These are phyloP conservation scores for Conidiobolus incongruus DNA, from an alignment of 371 early-diverging fungal genomes.

Conservation along the genomic window DNA sequence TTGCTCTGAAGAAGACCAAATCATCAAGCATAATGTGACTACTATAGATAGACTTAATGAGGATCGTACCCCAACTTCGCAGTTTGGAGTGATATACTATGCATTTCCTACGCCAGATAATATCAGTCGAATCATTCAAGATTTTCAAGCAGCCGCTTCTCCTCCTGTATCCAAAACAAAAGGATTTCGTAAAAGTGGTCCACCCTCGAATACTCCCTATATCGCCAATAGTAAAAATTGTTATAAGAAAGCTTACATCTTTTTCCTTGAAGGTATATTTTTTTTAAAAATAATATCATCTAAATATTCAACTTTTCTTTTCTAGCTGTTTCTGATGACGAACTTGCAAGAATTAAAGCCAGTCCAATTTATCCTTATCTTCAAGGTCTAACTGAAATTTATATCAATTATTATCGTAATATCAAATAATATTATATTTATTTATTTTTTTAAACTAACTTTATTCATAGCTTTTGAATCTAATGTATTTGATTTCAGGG, in stretches of 20 bases:
- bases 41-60: slow-evolving; percentile 15
- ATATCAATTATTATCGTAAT: slow-evolving; percentile 44
- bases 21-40: slow-evolving; percentile 83
- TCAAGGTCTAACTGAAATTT: slow-evolving; percentile 47
- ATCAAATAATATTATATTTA: not conserved
- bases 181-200: slow-evolving; percentile 33
- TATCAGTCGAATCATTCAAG: slow-evolving; percentile 74
- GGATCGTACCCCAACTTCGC: not conserved
- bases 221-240: not conserved
- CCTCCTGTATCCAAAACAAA: slow-evolving; percentile 51
- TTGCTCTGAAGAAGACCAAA: slow-evolving; percentile 76
- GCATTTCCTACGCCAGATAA: slow-evolving; percentile 31
- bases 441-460: slow-evolving; percentile 8
- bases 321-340: slow-evolving; percentile 18
- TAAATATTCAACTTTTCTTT: not conserved
- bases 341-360: slow-evolving; percentile 33
- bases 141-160: slow-evolving; percentile 63
- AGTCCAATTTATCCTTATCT: slow-evolving; percentile 30
- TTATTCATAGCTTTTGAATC: slow-evolving; percentile 48
- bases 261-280: not conserved
- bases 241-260: not conserved
- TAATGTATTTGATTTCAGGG: slow-evolving; percentile 52
- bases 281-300: not conserved
- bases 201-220: slow-evolving; percentile 8
- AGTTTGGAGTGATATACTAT: slow-evolving; percentile 2